Evolutionary conservation across 1,139 yeast genomes (phyloP), one percentile per base, ranked within the genome.

Genomic region (Hyphopichia wangnamkhiaoensis): DNA sequence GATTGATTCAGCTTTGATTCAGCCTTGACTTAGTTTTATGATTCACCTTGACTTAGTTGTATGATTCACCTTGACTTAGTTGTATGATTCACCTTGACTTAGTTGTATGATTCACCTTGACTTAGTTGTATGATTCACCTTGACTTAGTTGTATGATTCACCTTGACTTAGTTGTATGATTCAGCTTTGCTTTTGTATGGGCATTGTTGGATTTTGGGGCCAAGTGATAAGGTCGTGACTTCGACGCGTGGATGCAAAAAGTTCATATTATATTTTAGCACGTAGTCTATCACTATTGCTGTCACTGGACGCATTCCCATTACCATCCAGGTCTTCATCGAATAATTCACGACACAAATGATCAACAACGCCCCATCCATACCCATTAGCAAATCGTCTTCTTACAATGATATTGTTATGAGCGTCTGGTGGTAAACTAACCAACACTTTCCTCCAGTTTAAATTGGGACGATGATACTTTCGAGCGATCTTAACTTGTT

Each of bases 291-390:
- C 10, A 21, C n/a, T n/a, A n/a, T n/a, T n/a, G n/a, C n/a, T n/a
- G n/a, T n/a, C n/a, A n/a, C n/a, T n/a, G n/a, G n/a, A n/a, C n/a
- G n/a, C n/a, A n/a, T n/a, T n/a, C n/a, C n/a, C 24, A 21, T 21
- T 10, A 21, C 24, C 24, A 21, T 21, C 24, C 24, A 14, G 5
- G 5, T 27, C 30, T 27, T 15, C n/a, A 18, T 34, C 38, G 21
- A 46, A 44, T 15, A 45, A 33, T 29, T 47, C 54, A 7, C 48
- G 52, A 41, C 65, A 59, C 19, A 64, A 39, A 40, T 62, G 66
- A 43, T 85, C 89, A 23, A 93, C 70, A 0, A 90, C 96, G 0
- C 86, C 89, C 96, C 98, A 91, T 2, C 99, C 99, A 61, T 84
- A 91, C 0, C 96, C 95, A 64, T 93, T 93, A 8, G 95, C 81